phyloP scores from a whole-genome alignment of 306 rosid species.

The Gastrolobium villosum region DNA sequence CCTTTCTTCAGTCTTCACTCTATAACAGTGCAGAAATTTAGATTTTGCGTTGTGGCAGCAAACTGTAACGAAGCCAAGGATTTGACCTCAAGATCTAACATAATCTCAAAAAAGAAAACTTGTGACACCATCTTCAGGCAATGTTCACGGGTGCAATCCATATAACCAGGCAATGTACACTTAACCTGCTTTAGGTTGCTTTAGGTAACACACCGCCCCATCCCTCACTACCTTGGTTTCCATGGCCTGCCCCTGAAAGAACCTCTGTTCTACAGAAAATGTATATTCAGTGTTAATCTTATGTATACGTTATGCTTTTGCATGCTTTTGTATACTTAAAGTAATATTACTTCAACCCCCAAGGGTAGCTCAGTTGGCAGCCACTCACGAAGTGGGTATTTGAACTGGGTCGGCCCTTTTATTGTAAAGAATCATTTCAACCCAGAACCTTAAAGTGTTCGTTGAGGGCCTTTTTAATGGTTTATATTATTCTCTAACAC shows the following conservation, averaged over 20 bases:
- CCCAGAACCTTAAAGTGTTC: too few relatives aligned
- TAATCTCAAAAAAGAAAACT: background rate
- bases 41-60: background rate
- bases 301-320: background rate
- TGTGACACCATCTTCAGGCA: background rate
- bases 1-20: background rate
- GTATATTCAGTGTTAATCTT: conserved; percentile 13
- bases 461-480: too few relatives aligned
- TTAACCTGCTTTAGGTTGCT: too few relatives aligned
- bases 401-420: too few relatives aligned
- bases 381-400: too few relatives aligned
- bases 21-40: background rate
- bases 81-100: background rate
- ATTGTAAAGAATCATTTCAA: too few relatives aligned
- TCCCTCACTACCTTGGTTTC: conserved; percentile 39
- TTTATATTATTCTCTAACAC: too few relatives aligned
- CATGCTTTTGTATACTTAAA: background rate
- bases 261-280: conserved; percentile 11
- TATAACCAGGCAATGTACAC: background rate
- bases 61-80: background rate
- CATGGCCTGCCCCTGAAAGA: conserved; percentile 41
- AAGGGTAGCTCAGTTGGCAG: too few relatives aligned
- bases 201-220: background rate
- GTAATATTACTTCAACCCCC: conserved; percentile 4
- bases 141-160: background rate